Evolutionary conservation across 805 yeast species (phyloP), one percentile per base, ranked within the genome.

Genomic region (Metschnikowia cubensis): DNA sequence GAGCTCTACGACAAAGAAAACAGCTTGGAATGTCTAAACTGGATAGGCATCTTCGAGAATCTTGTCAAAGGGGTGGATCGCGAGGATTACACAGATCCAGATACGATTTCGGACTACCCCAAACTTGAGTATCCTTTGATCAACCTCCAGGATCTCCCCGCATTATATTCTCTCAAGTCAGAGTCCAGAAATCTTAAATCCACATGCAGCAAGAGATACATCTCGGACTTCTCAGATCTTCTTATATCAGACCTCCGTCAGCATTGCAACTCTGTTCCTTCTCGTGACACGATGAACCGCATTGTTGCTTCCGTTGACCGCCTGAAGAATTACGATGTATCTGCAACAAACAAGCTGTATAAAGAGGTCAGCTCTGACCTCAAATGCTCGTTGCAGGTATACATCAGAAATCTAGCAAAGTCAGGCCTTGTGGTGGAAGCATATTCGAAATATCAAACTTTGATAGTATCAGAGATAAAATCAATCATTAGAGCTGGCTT

Each of bases 151-250:
- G 59, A 62, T 3, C 64, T 85, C 18, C 77, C 79, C 1, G 87
- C 85, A 3, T 65, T 85, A 25, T 57, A 64, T 4, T 68, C 74
- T 33, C 63, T 85, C 14, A 74, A 80, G 45, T 82, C 80, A 43
- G 74, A 78, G 38, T 67, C 90, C 33, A 69, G 76, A 13, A 74
- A 70, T 22, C 66, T 89, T 57, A 78, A 84, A 45, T 68, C 74
- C n/a, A 82, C 79, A 40, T 84, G 89, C 45, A 91, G 94, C 14
- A 79, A 77, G 35, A 80, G 83, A n/a, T 86, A 83, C 56, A 79
- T 84, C 6, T 70, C 76, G 21, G 69, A 80, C 41, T 83, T 91
- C 59, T 71, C 77, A 6, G 77, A 78, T 21, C 59, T 75, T 32
- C 67, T 91, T 42, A 55, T 86, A 10, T 71, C 72, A 0, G 96